Conservation (phyloP, 345 rosid species). For the Turritis glabra region DNA sequence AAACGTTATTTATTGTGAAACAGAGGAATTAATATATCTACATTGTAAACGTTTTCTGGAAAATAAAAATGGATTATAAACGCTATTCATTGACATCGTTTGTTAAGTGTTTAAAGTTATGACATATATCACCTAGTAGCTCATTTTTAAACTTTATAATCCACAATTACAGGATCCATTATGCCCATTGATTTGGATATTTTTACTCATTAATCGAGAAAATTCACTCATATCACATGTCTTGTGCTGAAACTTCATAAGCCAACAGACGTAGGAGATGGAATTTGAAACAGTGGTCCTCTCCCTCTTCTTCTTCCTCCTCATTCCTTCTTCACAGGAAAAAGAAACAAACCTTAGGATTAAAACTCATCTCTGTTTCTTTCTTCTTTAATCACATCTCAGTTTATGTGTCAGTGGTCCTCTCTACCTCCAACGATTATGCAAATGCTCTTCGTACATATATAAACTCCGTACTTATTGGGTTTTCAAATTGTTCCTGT, state of each 20-base stretch:
- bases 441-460: neutral
- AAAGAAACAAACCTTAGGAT: neutral
- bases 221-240: conserved; percentile 24
- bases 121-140: neutral
- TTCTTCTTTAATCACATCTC: conserved; percentile 26
- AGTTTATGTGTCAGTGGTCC: conserved; percentile 40
- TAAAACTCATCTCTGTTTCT: conserved; percentile 11
- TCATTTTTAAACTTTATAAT: neutral
- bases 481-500: conserved; percentile 15
- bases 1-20: too few species aligned
- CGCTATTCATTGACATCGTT: too few species aligned
- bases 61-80: too few species aligned
- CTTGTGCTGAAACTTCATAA: conserved; percentile 13
- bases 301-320: neutral
- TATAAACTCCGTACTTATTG: conserved; percentile 11
- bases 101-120: neutral
- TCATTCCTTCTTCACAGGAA: conserved; percentile 12
- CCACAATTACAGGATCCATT: neutral
- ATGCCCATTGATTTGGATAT: neutral
- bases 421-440: conserved; percentile 23
- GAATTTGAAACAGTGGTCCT: conserved; percentile 34
- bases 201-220: conserved; percentile 11
- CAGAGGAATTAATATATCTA: too few species aligned
- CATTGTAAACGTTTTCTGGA: too few species aligned
- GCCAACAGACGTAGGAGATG: conserved; percentile 3